These are phyloP conservation scores for Diaporthe longicolla DNA, from an alignment of 2,329 filamentous ascomycete species.

Conservation along the genomic window DNA sequence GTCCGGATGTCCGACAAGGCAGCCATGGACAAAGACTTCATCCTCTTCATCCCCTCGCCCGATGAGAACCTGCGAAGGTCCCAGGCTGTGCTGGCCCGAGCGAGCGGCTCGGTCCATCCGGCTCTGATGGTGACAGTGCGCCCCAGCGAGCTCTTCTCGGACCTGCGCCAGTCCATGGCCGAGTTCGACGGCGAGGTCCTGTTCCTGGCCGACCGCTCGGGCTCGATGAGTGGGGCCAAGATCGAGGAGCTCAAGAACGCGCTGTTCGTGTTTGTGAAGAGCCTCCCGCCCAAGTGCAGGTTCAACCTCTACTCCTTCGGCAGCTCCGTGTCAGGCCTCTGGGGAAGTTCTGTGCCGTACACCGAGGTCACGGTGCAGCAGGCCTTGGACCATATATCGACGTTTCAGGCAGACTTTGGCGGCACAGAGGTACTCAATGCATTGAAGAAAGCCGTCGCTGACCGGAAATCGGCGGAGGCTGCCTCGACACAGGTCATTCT, in stretches of 20 bases:
- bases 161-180: background rate
- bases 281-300: background rate
- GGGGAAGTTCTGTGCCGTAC: background rate
- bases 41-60: background rate
- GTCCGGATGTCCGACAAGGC: background rate
- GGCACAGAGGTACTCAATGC: background rate
- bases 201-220: background rate
- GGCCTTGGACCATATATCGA: background rate
- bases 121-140: background rate
- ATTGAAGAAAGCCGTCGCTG: background rate
- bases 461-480: no score
- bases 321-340: background rate
- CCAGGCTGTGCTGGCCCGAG: background rate
- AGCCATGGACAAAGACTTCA: background rate
- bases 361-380: background rate
- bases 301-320: slow-evolving; percentile 8
- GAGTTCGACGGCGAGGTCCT: background rate
- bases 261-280: background rate
- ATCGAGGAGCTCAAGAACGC: background rate
- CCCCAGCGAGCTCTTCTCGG: background rate
- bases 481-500: background rate
- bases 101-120: background rate
- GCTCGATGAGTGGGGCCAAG: background rate
- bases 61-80: background rate
- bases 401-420: background rate